Base-by-base conservation (phyloP, 208 protist genomes). In the Trypanosomatidae sp. region DNA sequence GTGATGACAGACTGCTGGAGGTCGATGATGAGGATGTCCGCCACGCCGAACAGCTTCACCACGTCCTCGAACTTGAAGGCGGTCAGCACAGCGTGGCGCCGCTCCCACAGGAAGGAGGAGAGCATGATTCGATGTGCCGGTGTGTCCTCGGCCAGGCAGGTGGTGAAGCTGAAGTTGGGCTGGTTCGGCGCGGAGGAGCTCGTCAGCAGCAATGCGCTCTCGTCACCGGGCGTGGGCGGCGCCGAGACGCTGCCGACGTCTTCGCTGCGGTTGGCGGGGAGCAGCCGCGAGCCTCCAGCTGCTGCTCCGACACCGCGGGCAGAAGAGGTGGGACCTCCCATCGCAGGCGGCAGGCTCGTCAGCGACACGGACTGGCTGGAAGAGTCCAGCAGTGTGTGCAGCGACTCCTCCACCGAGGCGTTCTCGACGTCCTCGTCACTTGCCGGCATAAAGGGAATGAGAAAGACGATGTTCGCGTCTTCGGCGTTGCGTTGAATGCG, bases 21-120 rank as follows among this genome's bases (percentile, higher is more conserved):
- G 79, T 96, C 90, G 47, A 96, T 92, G 62, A 97, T 83, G 47
- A 97, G 81, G 68, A 97, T 95, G 72, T 97, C 90, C 0, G 80
- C 85, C n/a, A 93, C 84, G 7, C 86, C 82, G 56, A 84, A 68
- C 7, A 97, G 79, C 19, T 86, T 85, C 43, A 90, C 73, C 65
- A 96, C 84, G 66, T 96, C 93, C 13, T 82, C 80, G 25, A 92
- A 67, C 60, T 69, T 86, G 78, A 88, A 87, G 19, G 91, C 91
- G 2, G 91, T 84, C 30, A 95, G 84, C 30, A 97, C 93, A 36
- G 93, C 91, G 79, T 97, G 91, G 59, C 89, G 91, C 1, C 88
- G 85, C 69, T 95, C 86, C 91, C 93, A 97, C 50, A 97, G 77
- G 72, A 88, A 96, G 25, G 82, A 77, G 53, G 91, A 97, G 22